Conservation (phyloP, 2,329 filamentous ascomycete species). For the Ophiostoma himal-ulmi region DNA sequence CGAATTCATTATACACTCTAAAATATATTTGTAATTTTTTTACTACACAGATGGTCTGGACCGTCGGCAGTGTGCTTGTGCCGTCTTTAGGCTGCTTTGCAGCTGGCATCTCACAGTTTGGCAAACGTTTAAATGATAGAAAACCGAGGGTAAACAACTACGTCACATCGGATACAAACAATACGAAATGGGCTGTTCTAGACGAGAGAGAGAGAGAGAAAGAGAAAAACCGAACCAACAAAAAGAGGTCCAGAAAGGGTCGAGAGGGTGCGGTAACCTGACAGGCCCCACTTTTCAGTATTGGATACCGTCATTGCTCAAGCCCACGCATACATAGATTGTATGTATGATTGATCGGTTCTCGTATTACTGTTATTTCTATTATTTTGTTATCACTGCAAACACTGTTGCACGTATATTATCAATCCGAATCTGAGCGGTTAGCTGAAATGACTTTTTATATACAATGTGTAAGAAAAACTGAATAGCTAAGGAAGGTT, state of each 20-base stretch:
- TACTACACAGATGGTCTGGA: not conserved
- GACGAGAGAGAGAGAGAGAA: not conserved
- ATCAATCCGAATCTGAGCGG: no score
- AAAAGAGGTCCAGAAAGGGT: not conserved
- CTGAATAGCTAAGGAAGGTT: no score
- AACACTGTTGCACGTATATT: no score
- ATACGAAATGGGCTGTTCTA: not conserved
- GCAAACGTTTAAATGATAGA: not conserved
- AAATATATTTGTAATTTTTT: no score
- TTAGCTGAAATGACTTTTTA: no score
- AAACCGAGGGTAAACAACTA: not conserved
- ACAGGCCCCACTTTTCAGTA: not conserved
- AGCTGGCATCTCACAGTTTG: not conserved
- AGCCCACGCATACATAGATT: not conserved
- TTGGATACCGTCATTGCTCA: not conserved
- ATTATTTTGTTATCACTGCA: no score
- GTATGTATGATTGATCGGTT: not conserved
- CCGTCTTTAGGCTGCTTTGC: not conserved
- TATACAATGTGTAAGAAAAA: no score
- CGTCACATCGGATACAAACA: not conserved
- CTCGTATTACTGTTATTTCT: not conserved
- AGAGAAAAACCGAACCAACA: no score
- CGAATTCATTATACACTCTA: no score
- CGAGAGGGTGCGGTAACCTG: not conserved
- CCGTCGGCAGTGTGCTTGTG: not conserved